Evolutionary conservation across 495 filamentous ascomycete genomes (phyloP).

Genomic region (Podospora tetraspora): DNA sequence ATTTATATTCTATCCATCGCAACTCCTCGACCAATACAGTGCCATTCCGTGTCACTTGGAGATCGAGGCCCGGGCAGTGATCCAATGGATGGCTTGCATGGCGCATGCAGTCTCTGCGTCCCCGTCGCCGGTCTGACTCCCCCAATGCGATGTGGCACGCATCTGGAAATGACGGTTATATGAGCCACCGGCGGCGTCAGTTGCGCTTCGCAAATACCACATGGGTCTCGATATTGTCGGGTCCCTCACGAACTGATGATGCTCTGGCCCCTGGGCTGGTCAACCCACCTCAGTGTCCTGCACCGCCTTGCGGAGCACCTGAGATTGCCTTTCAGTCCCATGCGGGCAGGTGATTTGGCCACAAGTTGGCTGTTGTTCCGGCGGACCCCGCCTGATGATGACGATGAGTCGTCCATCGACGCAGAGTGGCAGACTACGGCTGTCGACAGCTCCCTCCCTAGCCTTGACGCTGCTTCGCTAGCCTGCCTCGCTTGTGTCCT

Average conservation of each 20-base stretch:
- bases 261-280: too few relatives aligned
- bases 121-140: constrained; percentile 15
- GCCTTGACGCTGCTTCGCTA: not conserved
- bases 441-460: not conserved
- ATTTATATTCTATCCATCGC: not conserved
- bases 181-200: not conserved
- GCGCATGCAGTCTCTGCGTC: constrained; percentile 17
- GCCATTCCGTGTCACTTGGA: not conserved
- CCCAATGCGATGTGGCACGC: not conserved
- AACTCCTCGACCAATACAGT: too few relatives aligned
- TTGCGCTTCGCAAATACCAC: not conserved
- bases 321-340: not conserved
- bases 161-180: not conserved
- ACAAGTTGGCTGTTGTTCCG: not conserved
- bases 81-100: constrained; percentile 13
- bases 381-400: not conserved
- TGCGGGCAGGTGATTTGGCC: not conserved
- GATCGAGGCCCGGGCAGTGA: constrained; percentile 18
- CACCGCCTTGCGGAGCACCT: not conserved
- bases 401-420: not conserved
- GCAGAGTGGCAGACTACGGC: not conserved
- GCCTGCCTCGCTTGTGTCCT: not conserved
- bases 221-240: not conserved
- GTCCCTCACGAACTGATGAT: not conserved
- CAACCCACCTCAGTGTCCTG: not conserved